phyloP scores from a whole-genome alignment of 805 yeast species.

The Candida michaelii region DNA sequence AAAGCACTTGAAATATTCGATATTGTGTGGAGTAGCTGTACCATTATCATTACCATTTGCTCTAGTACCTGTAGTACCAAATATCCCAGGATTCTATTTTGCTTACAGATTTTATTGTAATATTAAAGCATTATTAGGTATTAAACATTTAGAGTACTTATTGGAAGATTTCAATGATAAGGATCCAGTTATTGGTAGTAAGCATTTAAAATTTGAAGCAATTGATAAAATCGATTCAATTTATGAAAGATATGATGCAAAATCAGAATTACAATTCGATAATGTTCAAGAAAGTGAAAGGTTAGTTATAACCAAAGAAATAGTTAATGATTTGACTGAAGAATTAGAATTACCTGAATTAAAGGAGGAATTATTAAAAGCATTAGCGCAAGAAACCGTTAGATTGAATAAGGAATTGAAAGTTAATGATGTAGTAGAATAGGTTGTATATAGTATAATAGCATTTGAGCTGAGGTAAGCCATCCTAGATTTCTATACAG shows the following conservation, averaged over 20 bases:
- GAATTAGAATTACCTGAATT: conserved; percentile 46
- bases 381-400: conserved; percentile 53
- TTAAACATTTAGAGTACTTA: conserved; percentile 61
- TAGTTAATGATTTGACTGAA: conserved; percentile 46
- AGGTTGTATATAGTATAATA: neutral
- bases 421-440: conserved; percentile 19
- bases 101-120: conserved; percentile 83
- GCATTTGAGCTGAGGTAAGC: neutral
- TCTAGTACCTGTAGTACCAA: conserved; percentile 82
- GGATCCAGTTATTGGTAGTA: conserved; percentile 16
- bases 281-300: conserved; percentile 27
- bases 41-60: conserved; percentile 84
- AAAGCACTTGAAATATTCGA: conserved; percentile 56
- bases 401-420: conserved; percentile 21
- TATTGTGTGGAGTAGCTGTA: conserved; percentile 54
- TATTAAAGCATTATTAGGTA: conserved; percentile 74
- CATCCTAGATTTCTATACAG: too few relatives aligned
- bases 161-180: conserved; percentile 26
- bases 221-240: conserved; percentile 18
- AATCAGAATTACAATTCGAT: conserved; percentile 9
- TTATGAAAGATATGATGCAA: conserved; percentile 13
- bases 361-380: conserved; percentile 46
- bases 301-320: conserved; percentile 45
- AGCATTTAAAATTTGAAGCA: conserved; percentile 23
- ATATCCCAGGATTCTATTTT: conserved; percentile 86